Conservation (phyloP, 768 basidiomycete genomes). For the Phlegmacium glaucopus region DNA sequence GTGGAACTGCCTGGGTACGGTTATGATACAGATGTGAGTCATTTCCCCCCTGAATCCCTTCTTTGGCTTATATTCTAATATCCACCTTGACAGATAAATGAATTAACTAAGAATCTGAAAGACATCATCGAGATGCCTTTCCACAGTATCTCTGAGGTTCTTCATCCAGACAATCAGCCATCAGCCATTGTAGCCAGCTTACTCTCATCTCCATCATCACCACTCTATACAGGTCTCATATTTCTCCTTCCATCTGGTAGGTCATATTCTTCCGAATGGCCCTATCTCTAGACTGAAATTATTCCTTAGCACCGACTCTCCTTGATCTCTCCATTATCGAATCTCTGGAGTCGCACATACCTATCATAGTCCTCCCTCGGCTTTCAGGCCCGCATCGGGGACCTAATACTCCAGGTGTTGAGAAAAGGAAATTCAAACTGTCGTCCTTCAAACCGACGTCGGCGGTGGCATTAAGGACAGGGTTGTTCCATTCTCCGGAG, state of each 20-base stretch:
- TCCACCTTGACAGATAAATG: slow-evolving; percentile 25
- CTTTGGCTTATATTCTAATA: slow-evolving; percentile 4
- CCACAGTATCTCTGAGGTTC: slow-evolving; percentile 44
- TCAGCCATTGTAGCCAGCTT: slow-evolving; percentile 48
- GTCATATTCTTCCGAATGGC: slow-evolving; percentile 6
- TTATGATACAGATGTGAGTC: slow-evolving; percentile 42
- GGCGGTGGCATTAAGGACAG: slow-evolving; percentile 47
- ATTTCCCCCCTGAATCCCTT: slow-evolving; percentile 1
- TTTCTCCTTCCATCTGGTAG: slow-evolving; percentile 49
- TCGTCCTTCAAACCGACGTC: slow-evolving; percentile 58
- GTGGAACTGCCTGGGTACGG: slow-evolving; percentile 46
- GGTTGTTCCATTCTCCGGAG: slow-evolving; percentile 64
- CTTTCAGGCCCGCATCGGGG: slow-evolving; percentile 27
- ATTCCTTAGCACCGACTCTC: slow-evolving; percentile 27
- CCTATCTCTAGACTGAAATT: slow-evolving; percentile 8
- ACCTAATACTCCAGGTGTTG: slow-evolving; percentile 5
- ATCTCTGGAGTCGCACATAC: slow-evolving; percentile 49
- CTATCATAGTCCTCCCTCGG: slow-evolving; percentile 52
- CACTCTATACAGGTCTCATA: slow-evolving; percentile 59
- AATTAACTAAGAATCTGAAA: slow-evolving; percentile 28
- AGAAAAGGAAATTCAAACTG: slow-evolving; percentile 26
- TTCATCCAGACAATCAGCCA: slow-evolving; percentile 51
- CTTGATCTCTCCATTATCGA: slow-evolving; percentile 47
- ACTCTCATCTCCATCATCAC: slow-evolving; percentile 54
- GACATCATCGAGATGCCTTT: slow-evolving; percentile 56